Evolutionary conservation across 192 early-diverging fungal species (phyloP), one percentile per base, ranked within the genome.

Genomic region (Diversispora epigaea): DNA sequence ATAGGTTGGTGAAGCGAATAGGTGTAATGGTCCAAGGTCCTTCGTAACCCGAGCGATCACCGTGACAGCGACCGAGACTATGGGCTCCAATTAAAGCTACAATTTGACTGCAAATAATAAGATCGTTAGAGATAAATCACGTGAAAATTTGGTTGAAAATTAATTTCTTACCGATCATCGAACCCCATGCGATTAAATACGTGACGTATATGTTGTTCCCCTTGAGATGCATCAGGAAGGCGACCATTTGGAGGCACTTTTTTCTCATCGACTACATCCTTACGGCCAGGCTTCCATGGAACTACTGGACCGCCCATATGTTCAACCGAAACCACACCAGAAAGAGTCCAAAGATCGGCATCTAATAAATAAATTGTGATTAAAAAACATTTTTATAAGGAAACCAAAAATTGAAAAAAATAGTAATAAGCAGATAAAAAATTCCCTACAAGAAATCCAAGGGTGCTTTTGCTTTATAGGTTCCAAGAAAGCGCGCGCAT

Each of bases 301-400:
- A 90, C 85, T 21, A 75, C 73, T 68, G 92, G 92, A 2, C 92
- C 92, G 69, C 85, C 87, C 86, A 92, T 91, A 17, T 76, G 77
- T 76, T 93, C 85, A 79, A 93, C 83, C 19, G 90, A 90, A 55
- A 86, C 84, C 66, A 84, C 84, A 45, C 90, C 92, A 44, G 90
- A 90, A 22, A 93, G 77, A 47, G 91, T 91, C 91, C 91, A 92
- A 73, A 92, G 79, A 81, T 92, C 91, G 49, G 88, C 91, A 78
- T 92, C 73, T 75, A 19, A 5, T 58, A n/a, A 6, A 7, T 32
- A 32, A 32, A 32, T 32, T 40, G 40, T n/a, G 40, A 50, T n/a
- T 21, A 14, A 19, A 19, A 17, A 39, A 41, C 60, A 46, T 47
- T 45, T 46, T 9, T 56, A 46, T 45, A 39, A 41, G 60, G 11